Conservation (phyloP, 805 yeast species). For the Kuraishia capsulata region DNA sequence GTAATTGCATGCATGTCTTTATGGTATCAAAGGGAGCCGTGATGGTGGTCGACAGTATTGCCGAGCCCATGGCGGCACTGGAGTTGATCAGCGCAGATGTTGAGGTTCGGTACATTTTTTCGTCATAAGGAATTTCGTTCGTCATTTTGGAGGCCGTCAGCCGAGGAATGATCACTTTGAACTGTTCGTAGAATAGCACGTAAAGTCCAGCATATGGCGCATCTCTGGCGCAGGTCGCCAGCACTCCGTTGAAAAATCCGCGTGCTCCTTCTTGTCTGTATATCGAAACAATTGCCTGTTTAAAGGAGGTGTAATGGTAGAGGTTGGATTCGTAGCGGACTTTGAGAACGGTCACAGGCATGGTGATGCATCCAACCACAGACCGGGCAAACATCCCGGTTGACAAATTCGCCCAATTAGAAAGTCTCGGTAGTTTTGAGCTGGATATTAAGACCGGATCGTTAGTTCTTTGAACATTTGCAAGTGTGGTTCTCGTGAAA, state of each 20-base stretch:
- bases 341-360: slow-evolving; percentile 91
- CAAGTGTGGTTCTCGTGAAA: slow-evolving; percentile 41
- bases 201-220: slow-evolving; percentile 96
- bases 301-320: slow-evolving; percentile 58
- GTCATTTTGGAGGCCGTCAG: slow-evolving; percentile 20
- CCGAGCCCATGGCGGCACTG: slow-evolving; percentile 69
- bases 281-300: slow-evolving; percentile 51
- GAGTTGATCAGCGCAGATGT: slow-evolving; percentile 58
- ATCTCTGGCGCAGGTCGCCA: slow-evolving; percentile 82
- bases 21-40: slow-evolving; percentile 96
- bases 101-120: slow-evolving; percentile 17
- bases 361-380: slow-evolving; percentile 73
- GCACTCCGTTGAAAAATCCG: slow-evolving; percentile 82
- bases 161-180: slow-evolving; percentile 48
- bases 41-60: slow-evolving; percentile 68
- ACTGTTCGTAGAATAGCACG: slow-evolving; percentile 73
- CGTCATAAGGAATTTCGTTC: slow-evolving; percentile 1
- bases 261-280: slow-evolving; percentile 38
- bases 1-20: slow-evolving; percentile 82
- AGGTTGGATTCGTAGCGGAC: slow-evolving; percentile 81
- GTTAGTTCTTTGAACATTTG: slow-evolving; percentile 16
- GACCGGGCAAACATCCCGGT: slow-evolving; percentile 79
- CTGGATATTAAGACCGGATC: slow-evolving; percentile 12
- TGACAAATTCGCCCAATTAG: slow-evolving; percentile 57
- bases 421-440: slow-evolving; percentile 60